Conservation (phyloP, 805 yeast species). For the Nakazawaea ishiwadae region DNA sequence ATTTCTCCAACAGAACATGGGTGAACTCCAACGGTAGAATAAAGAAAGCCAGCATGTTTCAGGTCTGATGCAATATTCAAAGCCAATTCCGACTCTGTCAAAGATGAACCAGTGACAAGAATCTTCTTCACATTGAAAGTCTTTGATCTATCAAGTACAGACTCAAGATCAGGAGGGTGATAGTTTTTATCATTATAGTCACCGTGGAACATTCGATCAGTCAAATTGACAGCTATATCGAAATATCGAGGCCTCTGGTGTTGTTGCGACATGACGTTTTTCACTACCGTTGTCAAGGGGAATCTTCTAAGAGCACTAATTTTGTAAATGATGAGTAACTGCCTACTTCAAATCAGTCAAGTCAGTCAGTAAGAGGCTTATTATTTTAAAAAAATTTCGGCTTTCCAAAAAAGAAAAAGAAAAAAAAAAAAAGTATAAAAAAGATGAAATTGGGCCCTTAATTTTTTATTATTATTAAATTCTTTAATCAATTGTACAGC, state of each 20-base stretch:
- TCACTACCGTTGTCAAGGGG: not conserved
- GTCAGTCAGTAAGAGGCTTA: no score
- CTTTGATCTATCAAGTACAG: conserved; percentile 64
- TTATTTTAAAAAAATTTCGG: no score
- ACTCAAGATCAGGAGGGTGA: conserved; percentile 63
- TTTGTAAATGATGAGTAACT: no score
- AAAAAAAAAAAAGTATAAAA: no score
- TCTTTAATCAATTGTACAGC: no score
- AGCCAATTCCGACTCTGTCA: conserved; percentile 62
- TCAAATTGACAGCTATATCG: conserved; percentile 54
- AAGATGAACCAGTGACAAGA: conserved; percentile 80
- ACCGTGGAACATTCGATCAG: conserved; percentile 88
- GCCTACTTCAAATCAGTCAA: no score
- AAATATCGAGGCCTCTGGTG: conserved; percentile 12
- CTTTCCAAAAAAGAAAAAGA: no score
- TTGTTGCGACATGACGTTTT: not conserved
- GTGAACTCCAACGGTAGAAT: conserved; percentile 88
- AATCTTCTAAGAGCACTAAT: not conserved
- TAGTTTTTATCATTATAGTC: conserved; percentile 62
- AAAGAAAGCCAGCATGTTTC: conserved; percentile 22
- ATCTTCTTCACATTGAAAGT: conserved; percentile 60
- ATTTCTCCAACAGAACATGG: conserved; percentile 76
- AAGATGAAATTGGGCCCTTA: no score
- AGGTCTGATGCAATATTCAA: conserved; percentile 45
- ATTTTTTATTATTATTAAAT: no score